Evolutionary conservation across 2,329 filamentous ascomycete genomes (phyloP), one percentile per base, ranked within the genome.

Genomic region (Ascochyta viciae-villosae): DNA sequence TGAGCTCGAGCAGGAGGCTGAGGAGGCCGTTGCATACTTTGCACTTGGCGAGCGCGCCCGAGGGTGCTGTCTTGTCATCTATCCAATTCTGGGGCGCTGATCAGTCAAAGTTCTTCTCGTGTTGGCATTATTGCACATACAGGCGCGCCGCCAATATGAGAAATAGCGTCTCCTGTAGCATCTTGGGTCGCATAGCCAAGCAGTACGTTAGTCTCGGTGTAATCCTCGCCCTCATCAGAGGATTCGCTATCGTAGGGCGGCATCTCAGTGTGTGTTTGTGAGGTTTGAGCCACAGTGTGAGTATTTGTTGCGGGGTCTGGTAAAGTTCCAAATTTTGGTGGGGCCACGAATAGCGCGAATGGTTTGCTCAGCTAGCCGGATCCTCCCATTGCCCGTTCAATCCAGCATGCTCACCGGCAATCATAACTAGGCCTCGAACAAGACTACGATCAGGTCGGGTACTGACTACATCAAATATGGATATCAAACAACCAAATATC

Each of bases 101-200:
- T 54, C 51, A 54, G 51, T 34, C 16, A 16, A 29, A 5, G 19
- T 19, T 2, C 4, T 26, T 43, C 31, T 24, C 33, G 15, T 24
- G 31, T 22, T 7, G 1, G 31, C 10, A 15, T 1, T 24, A 23
- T 29, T 34, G n/a, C 49, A 80, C 88, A 67, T 88, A 97, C 94
- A 48, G 95, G 92, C 68, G 82, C 83, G 50, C 95, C 95, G 63
- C 95, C 95, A 10, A 99, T 81, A 64, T 94, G 91, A 76, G 91
- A 97, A 70, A 96, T 89, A 12, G 85, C 84, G 75, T 99, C 94
- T 61, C 91, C 88, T 51, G 88, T 89, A 13, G 87, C 80, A 51
- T 96, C 91, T 72, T 88, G 87, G 1, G 90, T 90, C 3, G 92
- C 90, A 75, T 96, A 99, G 4, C 95, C 95, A 12, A 99, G 84